phyloP scores from a whole-genome alignment of 2,329 filamentous ascomycete species.

The Aspergillus vadensis region DNA sequence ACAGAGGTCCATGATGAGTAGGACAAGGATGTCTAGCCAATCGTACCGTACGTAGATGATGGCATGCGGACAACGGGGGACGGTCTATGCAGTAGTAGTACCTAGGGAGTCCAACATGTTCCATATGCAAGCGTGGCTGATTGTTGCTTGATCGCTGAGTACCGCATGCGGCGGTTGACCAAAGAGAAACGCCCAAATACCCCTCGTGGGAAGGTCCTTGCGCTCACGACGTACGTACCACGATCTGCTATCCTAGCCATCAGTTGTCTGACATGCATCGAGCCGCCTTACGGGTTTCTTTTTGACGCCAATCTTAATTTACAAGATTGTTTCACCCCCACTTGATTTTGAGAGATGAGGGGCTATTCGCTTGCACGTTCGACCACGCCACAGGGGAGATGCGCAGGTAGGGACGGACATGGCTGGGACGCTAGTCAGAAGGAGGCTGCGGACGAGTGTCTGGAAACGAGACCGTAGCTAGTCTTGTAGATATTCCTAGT shows the following conservation, averaged over 20 bases:
- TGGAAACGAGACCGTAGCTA: background rate
- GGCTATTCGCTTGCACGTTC: background rate
- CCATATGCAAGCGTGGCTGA: background rate
- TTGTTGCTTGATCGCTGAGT: background rate
- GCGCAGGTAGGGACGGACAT: background rate
- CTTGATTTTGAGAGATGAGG: background rate
- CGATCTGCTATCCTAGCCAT: background rate
- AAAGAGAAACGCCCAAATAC: background rate
- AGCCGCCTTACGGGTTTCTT: conserved; percentile 1
- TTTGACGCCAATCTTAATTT: background rate
- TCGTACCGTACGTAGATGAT: background rate
- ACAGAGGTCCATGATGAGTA: background rate
- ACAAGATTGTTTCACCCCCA: background rate
- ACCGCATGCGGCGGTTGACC: conserved; percentile 1
- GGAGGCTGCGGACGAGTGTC: background rate
- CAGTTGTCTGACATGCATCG: conserved; percentile 14
- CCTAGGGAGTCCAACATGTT: background rate
- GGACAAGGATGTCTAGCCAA: background rate
- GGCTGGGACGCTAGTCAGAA: background rate
- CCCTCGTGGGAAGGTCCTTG: conserved; percentile 8
- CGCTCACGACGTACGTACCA: background rate
- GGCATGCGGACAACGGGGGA: background rate
- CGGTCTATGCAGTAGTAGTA: background rate
- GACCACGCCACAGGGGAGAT: background rate
- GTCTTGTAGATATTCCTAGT: background rate